phyloP scores from a whole-genome alignment of 2,329 filamentous ascomycete genomes.

The Scedosporium apiospermum region DNA sequence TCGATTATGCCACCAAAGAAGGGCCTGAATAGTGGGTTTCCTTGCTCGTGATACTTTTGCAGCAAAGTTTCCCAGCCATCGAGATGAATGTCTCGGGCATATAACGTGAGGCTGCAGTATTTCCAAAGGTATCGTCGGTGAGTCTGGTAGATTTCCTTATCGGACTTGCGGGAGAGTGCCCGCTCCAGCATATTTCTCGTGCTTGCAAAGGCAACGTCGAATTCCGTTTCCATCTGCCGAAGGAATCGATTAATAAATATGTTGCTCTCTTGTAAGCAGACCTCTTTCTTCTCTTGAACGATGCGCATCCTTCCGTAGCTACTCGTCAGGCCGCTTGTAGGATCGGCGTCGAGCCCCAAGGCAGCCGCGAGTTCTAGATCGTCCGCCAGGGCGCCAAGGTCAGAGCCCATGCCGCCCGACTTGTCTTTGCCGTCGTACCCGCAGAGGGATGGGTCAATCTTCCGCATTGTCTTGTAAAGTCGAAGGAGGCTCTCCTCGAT shows the following conservation, averaged over 20 bases:
- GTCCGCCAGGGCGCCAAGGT: conserved; percentile 11
- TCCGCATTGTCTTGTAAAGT: conserved; percentile 85
- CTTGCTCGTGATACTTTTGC: conserved; percentile 69
- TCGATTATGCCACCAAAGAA: conserved; percentile 71
- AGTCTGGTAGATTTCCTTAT: conserved; percentile 61
- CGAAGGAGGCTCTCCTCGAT: conserved; percentile 71
- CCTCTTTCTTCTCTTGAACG: conserved; percentile 86
- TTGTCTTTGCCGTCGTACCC: conserved; percentile 38
- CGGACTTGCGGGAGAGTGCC: conserved; percentile 55
- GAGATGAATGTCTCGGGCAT: conserved; percentile 74
- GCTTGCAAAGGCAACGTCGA: conserved; percentile 64
- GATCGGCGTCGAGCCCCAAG: conserved; percentile 19
- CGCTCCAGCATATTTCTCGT: conserved; percentile 56
- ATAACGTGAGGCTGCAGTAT: conserved; percentile 80
- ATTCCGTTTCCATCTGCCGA: conserved; percentile 73
- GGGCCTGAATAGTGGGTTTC: conserved; percentile 66
- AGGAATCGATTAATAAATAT: conserved; percentile 71
- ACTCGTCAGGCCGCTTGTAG: conserved; percentile 48
- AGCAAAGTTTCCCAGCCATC: conserved; percentile 74
- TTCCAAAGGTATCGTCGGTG: conserved; percentile 73
- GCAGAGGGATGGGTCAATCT: conserved; percentile 77
- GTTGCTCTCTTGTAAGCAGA: conserved; percentile 68
- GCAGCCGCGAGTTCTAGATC: conserved; percentile 4
- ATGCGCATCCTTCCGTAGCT: conserved; percentile 88
- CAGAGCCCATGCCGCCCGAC: conserved; percentile 32